phyloP scores from a whole-genome alignment of 2,329 filamentous ascomycete genomes.

The Polytolypa hystricis region DNA sequence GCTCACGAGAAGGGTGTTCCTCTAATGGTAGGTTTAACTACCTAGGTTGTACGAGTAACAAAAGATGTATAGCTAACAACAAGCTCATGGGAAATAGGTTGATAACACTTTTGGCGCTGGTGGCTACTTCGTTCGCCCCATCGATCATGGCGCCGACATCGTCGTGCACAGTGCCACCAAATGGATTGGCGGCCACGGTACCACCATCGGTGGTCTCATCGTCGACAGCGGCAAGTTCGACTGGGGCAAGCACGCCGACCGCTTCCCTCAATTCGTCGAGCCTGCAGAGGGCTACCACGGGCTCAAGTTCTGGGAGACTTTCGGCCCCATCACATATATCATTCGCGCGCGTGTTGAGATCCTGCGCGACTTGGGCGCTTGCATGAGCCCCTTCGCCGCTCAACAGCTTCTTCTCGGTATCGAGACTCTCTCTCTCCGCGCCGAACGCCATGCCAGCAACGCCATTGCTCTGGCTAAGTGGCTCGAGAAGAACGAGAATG shows the following conservation, averaged over 20 bases:
- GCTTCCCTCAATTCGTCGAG: slow-evolving; percentile 89
- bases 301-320: slow-evolving; percentile 88
- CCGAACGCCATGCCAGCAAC: slow-evolving; percentile 78
- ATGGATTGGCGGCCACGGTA: slow-evolving; percentile 94
- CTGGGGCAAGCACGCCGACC: slow-evolving; percentile 72
- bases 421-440: slow-evolving; percentile 80
- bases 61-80: slow-evolving; percentile 3
- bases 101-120: slow-evolving; percentile 96
- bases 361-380: slow-evolving; percentile 71
- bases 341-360: slow-evolving; percentile 83
- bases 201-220: slow-evolving; percentile 77
- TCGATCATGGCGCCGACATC: slow-evolving; percentile 85
- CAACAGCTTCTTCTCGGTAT: slow-evolving; percentile 83
- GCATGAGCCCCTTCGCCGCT: slow-evolving; percentile 80
- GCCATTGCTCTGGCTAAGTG: slow-evolving; percentile 68
- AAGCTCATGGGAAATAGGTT: slow-evolving; percentile 43
- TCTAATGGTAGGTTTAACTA: slow-evolving; percentile 39
- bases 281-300: slow-evolving; percentile 84
- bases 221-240: slow-evolving; percentile 87
- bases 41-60: neutral
- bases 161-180: slow-evolving; percentile 92
- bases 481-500: slow-evolving; percentile 71
- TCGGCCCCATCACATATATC: slow-evolving; percentile 70
- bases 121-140: slow-evolving; percentile 76
- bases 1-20: slow-evolving; percentile 62